Percentiles rank a stretch among this genome's conserved stretches.
phyloP scores from a whole-genome alignment of 1,284 basidiomycete species.

The Coriolopsis trogii region DNA sequence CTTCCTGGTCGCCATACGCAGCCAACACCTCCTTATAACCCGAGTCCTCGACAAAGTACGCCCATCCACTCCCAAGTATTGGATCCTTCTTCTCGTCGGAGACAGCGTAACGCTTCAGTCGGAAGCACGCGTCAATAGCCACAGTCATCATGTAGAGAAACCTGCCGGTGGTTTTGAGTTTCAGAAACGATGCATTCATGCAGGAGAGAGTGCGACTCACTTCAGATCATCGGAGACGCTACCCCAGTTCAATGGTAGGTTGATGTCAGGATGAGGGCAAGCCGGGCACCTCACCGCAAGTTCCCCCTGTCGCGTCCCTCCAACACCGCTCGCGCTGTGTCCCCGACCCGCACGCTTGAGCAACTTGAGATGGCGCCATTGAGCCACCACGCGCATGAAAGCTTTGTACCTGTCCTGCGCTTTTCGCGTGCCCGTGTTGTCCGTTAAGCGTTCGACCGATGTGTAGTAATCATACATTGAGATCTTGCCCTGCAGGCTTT shows the following conservation, averaged over 20 bases:
- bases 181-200: no score
- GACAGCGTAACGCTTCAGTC: constrained; percentile 28
- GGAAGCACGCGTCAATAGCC: constrained; percentile 34
- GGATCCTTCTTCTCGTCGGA: constrained; percentile 27
- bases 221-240: neutral
- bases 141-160: constrained; percentile 29
- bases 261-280: constrained; percentile 33
- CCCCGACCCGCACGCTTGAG: constrained; percentile 26
- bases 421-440: constrained; percentile 14
- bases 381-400: constrained; percentile 22
- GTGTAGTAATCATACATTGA: constrained; percentile 24
- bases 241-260: constrained; percentile 34
- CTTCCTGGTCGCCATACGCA: constrained; percentile 14
- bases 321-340: constrained; percentile 20
- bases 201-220: neutral
- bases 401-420: constrained; percentile 18
- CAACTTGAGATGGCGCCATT: constrained; percentile 25
- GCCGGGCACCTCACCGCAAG: constrained; percentile 32
- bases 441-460: constrained; percentile 13
- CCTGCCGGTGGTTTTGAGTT: no score
- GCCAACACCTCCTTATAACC: constrained; percentile 24
- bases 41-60: constrained; percentile 32
- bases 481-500: constrained; percentile 14
- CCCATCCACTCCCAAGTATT: constrained; percentile 26
- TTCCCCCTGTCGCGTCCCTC: constrained; percentile 19